Evolutionary conservation across 2,329 filamentous ascomycete species (phyloP), one percentile per base, ranked within the genome.

Genomic region (Elsinoe australis): DNA sequence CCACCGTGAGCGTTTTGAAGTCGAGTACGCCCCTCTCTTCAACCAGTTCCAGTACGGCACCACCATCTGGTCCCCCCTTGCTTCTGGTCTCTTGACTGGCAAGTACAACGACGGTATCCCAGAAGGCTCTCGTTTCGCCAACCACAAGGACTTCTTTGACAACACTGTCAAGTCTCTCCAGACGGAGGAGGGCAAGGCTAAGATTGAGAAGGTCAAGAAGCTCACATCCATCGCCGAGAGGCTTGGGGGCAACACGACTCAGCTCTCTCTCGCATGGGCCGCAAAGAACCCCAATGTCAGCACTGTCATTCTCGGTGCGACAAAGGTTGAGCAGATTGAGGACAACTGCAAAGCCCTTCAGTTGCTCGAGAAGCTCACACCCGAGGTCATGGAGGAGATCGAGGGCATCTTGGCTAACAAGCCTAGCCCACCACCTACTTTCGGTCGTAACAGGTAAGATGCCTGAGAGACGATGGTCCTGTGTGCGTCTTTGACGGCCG

Each of bases 51-150:
- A 73, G 52, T 76, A 76, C 56, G 77, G 77, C 38, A 77, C 76
- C 32, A 75, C 71, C 44, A 73, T 73, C 60, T 78, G 73, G 72
- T 71, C 66, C 17, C 75, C 77, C 15, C 67, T 79, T 7, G 74
- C 72, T 38, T 73, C 68, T 22, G 78, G 78, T 50, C 63, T 81
- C 31, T 61, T 82, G 47, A 80, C 75, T 5, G 78, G 78, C 57
- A 82, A 81, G 65, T 81, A 82, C 70, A 79, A 80, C 62, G 70
- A 79, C 53, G 77, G 76, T 47, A 76, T 80, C 48, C 76, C 77
- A 12, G 71, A 76, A 56, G 76, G 73, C 57, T 80, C 75, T 31
- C 75, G 79, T 28, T 79, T 79, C 56, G 74, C 74, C 48, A 75
- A 68, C 54, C 76, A 78, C 64, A 70, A 73, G 52, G 71, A 71